Evolutionary conservation across 2,329 filamentous ascomycete species (phyloP).

Genomic region (Aureobasidium sp.): DNA sequence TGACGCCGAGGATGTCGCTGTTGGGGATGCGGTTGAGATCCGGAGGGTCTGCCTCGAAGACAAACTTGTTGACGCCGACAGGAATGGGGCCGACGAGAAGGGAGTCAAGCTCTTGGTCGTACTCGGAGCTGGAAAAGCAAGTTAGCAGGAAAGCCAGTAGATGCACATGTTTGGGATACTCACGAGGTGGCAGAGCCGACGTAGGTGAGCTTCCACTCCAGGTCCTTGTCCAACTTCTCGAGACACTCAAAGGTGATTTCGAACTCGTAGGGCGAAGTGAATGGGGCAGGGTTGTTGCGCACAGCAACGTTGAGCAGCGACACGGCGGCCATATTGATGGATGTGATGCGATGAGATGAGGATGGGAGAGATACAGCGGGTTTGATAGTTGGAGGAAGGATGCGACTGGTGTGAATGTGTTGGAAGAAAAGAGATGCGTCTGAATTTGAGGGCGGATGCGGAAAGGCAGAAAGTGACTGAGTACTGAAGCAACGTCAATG

Average conservation of each 20-base stretch:
- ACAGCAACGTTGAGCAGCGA: conserved; percentile 93
- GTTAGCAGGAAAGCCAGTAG: background rate
- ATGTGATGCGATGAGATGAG: background rate
- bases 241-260: conserved; percentile 99
- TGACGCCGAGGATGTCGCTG: conserved; percentile 92
- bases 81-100: conserved; percentile 96
- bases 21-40: conserved; percentile 85
- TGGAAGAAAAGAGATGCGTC: background rate
- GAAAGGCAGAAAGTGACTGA: background rate
- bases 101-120: conserved; percentile 96
- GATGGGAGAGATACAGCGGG: background rate
- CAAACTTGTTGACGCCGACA: conserved; percentile 95
- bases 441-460: background rate
- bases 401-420: background rate
- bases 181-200: conserved; percentile 96
- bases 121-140: conserved; percentile 60
- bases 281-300: conserved; percentile 92
- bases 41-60: conserved; percentile 91
- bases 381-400: background rate
- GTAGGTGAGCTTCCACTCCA: conserved; percentile 99
- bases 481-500: background rate
- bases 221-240: conserved; percentile 88
- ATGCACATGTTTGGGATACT: conserved; percentile 29
- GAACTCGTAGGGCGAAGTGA: conserved; percentile 88
- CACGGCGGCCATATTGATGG: conserved; percentile 72